phyloP scores from a whole-genome alignment of 306 rosid genomes.

The Quercus wislizeni region DNA sequence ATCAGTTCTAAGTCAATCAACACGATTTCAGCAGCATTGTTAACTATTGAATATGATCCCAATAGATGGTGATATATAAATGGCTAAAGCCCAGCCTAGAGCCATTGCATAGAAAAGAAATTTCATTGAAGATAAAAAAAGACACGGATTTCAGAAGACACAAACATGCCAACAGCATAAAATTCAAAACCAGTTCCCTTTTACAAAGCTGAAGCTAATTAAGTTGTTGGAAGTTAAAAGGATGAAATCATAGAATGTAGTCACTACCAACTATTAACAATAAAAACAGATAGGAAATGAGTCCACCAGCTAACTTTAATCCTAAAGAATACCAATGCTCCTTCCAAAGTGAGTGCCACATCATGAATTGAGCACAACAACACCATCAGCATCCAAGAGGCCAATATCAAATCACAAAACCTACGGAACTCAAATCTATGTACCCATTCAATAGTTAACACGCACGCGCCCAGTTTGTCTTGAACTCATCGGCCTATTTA shows the following conservation, averaged over 20 bases:
- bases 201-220: not conserved
- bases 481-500: too few species aligned
- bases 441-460: not conserved
- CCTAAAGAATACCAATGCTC: not conserved
- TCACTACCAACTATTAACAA: not conserved
- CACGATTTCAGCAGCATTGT: not conserved
- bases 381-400: not conserved
- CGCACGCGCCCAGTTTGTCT: too few species aligned
- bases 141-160: not conserved
- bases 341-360: not conserved
- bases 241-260: not conserved
- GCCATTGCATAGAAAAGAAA: not conserved
- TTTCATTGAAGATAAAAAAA: not conserved
- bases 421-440: not conserved
- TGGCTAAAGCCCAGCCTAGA: not conserved
- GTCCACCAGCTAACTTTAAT: not conserved
- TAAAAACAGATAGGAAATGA: not conserved
- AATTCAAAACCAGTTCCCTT: not conserved
- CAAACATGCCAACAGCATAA: not conserved
- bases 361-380: not conserved
- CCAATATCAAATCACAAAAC: not conserved
- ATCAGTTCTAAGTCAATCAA: not conserved
- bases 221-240: not conserved
- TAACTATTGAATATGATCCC: not conserved
- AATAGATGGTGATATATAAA: not conserved